Evolutionary conservation across 495 filamentous ascomycete species (phyloP).

Genomic region (Lichina pygmaea): DNA sequence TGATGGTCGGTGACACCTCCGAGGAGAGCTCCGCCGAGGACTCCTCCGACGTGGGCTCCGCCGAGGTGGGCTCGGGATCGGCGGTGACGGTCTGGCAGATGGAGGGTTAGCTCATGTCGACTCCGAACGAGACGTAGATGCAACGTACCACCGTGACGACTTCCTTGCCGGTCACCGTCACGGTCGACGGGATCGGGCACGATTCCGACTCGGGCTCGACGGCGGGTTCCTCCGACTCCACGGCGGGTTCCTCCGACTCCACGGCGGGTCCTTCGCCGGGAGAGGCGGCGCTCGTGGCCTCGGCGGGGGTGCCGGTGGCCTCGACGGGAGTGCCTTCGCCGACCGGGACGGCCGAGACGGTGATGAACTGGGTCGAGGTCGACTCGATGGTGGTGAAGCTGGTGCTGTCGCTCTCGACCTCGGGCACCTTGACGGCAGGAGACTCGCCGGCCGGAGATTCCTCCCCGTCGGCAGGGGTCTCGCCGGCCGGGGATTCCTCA

Average conservation of each 20-base stretch:
- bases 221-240: conserved; percentile 9
- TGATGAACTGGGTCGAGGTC: conserved; percentile 16
- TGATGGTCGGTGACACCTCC: not conserved
- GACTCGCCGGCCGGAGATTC: not conserved
- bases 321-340: conserved; percentile 13
- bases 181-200: not conserved
- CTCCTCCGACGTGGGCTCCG: not conserved
- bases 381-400: conserved; percentile 15
- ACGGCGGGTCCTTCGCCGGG: not conserved
- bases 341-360: conserved; percentile 38
- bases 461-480: not conserved
- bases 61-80: not conserved
- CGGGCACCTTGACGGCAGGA: too few species aligned
- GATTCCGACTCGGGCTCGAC: not conserved
- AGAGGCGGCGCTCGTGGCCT: conserved; percentile 5
- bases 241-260: conserved; percentile 8
- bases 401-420: conserved; percentile 4
- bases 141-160: conserved; percentile 2
- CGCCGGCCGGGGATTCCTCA: not conserved
- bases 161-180: conserved; percentile 1
- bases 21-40: not conserved
- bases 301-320: conserved; percentile 12
- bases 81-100: not conserved
- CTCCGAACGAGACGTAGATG: not conserved
- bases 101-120: not conserved